Evolutionary conservation across 164 flowering plant species (phyloP).

Genomic region (Euptelea pleiosperma): DNA sequence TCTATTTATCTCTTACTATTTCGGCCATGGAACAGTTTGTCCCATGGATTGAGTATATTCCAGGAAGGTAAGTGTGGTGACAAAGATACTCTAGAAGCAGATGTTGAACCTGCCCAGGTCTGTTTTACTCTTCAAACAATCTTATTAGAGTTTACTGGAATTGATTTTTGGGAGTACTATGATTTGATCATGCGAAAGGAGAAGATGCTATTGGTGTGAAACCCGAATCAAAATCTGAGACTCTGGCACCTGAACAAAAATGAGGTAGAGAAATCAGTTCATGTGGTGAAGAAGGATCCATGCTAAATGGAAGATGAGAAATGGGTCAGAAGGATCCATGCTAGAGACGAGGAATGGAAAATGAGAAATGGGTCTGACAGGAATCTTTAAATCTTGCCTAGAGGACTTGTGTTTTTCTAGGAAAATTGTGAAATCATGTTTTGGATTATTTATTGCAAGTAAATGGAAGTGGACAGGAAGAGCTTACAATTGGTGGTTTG

Average conservation of each 20-base stretch:
- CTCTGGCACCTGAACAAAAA: constrained; percentile 38
- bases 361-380: too few relatives aligned
- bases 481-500: too few relatives aligned
- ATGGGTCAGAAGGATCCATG: too few relatives aligned
- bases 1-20: neutral
- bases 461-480: too few relatives aligned
- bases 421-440: too few relatives aligned
- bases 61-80: constrained; percentile 49
- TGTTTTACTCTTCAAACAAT: constrained; percentile 3
- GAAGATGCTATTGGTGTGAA: constrained; percentile 36
- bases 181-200: constrained; percentile 9
- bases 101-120: constrained; percentile 55
- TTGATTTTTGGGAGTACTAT: too few relatives aligned
- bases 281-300: constrained; percentile 49
- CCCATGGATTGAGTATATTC: constrained; percentile 84
- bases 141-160: too few relatives aligned
- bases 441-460: too few relatives aligned
- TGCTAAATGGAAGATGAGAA: too few relatives aligned
- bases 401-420: too few relatives aligned
- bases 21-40: constrained; percentile 51
- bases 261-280: constrained; percentile 40
- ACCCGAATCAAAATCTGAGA: constrained; percentile 46
- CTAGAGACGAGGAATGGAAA: too few relatives aligned
- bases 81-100: constrained; percentile 44
- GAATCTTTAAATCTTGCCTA: too few relatives aligned